Conservation (phyloP, 805 yeast species). For the Metschnikowia borealis region DNA sequence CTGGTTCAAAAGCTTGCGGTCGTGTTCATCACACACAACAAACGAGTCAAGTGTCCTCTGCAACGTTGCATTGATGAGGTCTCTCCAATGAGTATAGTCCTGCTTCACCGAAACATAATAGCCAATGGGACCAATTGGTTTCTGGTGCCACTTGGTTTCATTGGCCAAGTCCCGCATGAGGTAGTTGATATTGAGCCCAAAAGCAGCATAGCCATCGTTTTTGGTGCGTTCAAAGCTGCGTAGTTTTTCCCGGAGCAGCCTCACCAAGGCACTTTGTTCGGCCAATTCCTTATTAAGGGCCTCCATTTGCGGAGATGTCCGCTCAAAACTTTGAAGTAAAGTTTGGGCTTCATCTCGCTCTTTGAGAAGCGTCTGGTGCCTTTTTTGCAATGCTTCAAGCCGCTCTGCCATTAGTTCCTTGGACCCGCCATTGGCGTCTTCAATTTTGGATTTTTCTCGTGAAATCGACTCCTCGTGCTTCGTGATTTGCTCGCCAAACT, state of each 20-base stretch:
- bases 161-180: constrained; percentile 38
- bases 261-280: constrained; percentile 5
- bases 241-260: constrained; percentile 6
- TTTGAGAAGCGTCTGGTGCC: constrained; percentile 6
- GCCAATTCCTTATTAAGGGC: constrained; percentile 10
- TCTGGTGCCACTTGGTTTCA: constrained; percentile 30
- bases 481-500: constrained; percentile 8
- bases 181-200: constrained; percentile 43
- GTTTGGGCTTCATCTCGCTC: constrained; percentile 11
- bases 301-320: constrained; percentile 10
- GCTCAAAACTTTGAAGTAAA: constrained; percentile 2
- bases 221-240: constrained; percentile 12
- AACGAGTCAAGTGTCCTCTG: constrained; percentile 54
- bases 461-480: constrained; percentile 21
- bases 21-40: constrained; percentile 62
- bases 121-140: constrained; percentile 84
- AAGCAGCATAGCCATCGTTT: constrained; percentile 42
- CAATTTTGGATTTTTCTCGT: constrained; percentile 37
- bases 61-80: constrained; percentile 54
- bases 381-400: constrained; percentile 12
- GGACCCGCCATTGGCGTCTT: constrained; percentile 42
- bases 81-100: constrained; percentile 53
- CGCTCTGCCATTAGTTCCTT: constrained; percentile 28
- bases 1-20: constrained; percentile 38
- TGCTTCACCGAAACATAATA: constrained; percentile 50